These are phyloP conservation scores for Rutstroemia sp. DNA, from an alignment of 2,329 filamentous ascomycete species.

Conservation along the genomic window DNA sequence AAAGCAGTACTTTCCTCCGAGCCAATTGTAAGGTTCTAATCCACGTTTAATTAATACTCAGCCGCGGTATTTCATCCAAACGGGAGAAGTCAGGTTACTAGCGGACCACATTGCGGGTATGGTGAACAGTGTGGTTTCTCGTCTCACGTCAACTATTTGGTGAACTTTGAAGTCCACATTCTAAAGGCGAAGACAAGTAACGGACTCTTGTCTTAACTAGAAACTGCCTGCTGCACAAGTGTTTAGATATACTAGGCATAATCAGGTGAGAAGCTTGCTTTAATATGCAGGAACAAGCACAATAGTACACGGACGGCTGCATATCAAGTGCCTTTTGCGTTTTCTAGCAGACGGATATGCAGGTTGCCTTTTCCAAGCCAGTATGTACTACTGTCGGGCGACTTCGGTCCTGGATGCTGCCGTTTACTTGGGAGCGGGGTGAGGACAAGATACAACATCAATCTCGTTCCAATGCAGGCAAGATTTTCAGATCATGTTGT, in stretches of 20 bases:
- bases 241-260: background rate
- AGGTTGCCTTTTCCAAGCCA: background rate
- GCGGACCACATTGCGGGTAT: too few relatives aligned
- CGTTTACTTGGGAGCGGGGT: too few relatives aligned
- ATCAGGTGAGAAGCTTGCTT: background rate
- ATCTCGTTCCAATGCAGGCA: too few relatives aligned
- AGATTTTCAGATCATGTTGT: too few relatives aligned
- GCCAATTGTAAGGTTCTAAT: too few relatives aligned
- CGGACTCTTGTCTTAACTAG: background rate
- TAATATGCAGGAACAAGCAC: constrained; percentile 3
- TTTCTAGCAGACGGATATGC: constrained; percentile 5
- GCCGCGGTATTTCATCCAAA: too few relatives aligned
- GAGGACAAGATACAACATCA: too few relatives aligned
- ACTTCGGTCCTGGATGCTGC: background rate
- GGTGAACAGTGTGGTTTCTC: too few relatives aligned
- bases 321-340: background rate
- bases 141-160: too few relatives aligned
- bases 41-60: too few relatives aligned
- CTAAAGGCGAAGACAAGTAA: background rate
- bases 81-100: too few relatives aligned
- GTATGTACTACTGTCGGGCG: background rate
- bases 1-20: too few relatives aligned
- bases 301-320: background rate
- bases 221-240: background rate
- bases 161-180: background rate